These are phyloP conservation scores for Novymonas esmeraldas DNA, from an alignment of 208 protist genomes.

Conservation along the genomic window DNA sequence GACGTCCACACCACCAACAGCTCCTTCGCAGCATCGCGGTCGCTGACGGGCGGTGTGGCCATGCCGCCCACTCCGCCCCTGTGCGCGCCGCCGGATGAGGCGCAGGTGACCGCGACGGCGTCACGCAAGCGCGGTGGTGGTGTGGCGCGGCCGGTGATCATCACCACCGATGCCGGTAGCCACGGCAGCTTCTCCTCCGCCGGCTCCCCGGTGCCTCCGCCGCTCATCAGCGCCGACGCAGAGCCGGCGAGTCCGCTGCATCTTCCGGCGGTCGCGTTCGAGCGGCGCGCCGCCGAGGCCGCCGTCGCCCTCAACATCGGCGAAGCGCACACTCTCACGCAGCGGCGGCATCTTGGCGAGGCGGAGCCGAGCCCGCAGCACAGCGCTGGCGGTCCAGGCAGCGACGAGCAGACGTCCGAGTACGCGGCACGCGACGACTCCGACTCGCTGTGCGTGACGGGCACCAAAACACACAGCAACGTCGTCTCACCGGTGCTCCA, in stretches of 20 bases:
- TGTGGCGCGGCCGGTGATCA: neutral
- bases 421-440: neutral
- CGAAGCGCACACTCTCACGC: conserved; percentile 5
- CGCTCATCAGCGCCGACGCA: neutral
- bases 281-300: conserved; percentile 12
- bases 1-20: conserved; percentile 5
- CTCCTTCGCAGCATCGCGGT: conserved; percentile 14
- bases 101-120: neutral
- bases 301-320: conserved; percentile 20
- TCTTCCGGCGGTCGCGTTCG: conserved; percentile 29
- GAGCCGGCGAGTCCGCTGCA: conserved; percentile 23
- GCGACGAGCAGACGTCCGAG: neutral
- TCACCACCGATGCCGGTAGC: neutral
- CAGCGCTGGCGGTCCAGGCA: neutral
- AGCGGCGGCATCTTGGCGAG: neutral
- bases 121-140: neutral
- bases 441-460: conserved; percentile 3
- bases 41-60: neutral
- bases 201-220: neutral
- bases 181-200: neutral
- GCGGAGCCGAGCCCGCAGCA: neutral
- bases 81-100: too few relatives aligned
- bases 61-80: too few relatives aligned
- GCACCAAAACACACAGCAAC: conserved; percentile 10
- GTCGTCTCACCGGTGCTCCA: neutral